Evolutionary conservation across 257 asterid species (phyloP).

Genomic region (Oldenlandia corymbosa): DNA sequence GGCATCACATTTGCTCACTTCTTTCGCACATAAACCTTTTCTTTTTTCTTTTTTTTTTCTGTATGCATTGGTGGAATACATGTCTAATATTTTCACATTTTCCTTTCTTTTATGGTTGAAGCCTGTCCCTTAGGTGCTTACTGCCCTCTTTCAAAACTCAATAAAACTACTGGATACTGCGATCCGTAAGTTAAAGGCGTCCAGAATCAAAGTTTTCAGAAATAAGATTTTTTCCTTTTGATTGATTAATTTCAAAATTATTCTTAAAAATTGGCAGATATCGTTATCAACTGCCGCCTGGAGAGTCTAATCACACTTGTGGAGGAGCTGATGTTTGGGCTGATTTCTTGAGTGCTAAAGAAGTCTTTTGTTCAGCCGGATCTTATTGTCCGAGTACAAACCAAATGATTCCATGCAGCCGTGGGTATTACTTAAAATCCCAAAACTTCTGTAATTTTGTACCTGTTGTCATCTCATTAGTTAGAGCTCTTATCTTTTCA

Average conservation of each 20-base stretch:
- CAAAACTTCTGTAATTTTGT: conserved; percentile 15
- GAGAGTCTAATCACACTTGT: conserved; percentile 67
- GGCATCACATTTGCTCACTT: not conserved
- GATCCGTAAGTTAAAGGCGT: conserved; percentile 73
- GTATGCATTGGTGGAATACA: not conserved
- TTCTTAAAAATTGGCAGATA: conserved; percentile 41
- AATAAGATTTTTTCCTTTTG: conserved; percentile 8
- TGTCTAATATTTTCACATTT: conserved; percentile 17
- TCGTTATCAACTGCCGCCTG: conserved; percentile 88
- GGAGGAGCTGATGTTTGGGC: conserved; percentile 98
- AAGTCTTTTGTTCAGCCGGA: conserved; percentile 82
- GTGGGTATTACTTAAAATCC: conserved; percentile 57
- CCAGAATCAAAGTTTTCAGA: conserved; percentile 1
- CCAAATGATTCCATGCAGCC: conserved; percentile 55
- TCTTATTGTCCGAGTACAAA: conserved; percentile 81
- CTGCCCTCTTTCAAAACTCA: conserved; percentile 72
- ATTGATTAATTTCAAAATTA: conserved; percentile 12
- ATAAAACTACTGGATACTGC: conserved; percentile 70
- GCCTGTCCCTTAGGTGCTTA: conserved; percentile 96
- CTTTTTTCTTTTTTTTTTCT: too few relatives aligned
- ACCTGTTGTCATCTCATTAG: not conserved
- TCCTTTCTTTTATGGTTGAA: conserved; percentile 23
- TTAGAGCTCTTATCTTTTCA: not conserved
- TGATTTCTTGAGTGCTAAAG: conserved; percentile 54
- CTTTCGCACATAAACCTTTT: not conserved